Percentiles rank a stretch among this genome's conserved stretches.
phyloP scores from a whole-genome alignment of 139 green algal species.

The Mesotaenium endlicherianum region DNA sequence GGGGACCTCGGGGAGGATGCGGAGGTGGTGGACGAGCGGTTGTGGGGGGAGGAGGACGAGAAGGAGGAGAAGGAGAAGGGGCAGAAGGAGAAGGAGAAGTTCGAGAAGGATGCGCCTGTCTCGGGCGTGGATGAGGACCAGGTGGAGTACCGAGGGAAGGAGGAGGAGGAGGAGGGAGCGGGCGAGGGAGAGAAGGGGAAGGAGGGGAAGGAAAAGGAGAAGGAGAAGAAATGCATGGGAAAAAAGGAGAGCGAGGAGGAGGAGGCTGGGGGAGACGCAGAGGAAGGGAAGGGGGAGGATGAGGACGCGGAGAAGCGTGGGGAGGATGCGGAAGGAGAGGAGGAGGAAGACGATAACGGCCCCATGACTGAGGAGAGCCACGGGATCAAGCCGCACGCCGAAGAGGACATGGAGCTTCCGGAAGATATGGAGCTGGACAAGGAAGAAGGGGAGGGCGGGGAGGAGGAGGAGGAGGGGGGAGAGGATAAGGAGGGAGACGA shows the following conservation, averaged over 20 bases:
- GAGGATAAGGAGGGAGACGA: constrained; percentile 29
- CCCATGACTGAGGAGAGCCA: constrained; percentile 42
- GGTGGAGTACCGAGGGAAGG: background rate
- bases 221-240: constrained; percentile 53
- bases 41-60: constrained; percentile 73
- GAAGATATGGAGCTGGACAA: constrained; percentile 67
- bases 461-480: constrained; percentile 55
- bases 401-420: constrained; percentile 52
- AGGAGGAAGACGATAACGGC: constrained; percentile 30
- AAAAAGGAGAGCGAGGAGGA: constrained; percentile 48
- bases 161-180: constrained; percentile 44
- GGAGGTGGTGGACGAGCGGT: constrained; percentile 86
- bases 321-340: constrained; percentile 58
- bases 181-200: constrained; percentile 48
- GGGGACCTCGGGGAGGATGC: constrained; percentile 63
- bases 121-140: constrained; percentile 40
- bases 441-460: constrained; percentile 50
- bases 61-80: constrained; percentile 53
- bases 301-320: constrained; percentile 54
- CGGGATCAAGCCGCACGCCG: constrained; percentile 40
- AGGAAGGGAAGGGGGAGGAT: constrained; percentile 50
- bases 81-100: constrained; percentile 61
- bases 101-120: constrained; percentile 62
- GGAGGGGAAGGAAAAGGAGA: constrained; percentile 53
- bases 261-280: constrained; percentile 53